phyloP scores from a whole-genome alignment of 306 rosid genomes.

The Pterocarpus santalinus region DNA sequence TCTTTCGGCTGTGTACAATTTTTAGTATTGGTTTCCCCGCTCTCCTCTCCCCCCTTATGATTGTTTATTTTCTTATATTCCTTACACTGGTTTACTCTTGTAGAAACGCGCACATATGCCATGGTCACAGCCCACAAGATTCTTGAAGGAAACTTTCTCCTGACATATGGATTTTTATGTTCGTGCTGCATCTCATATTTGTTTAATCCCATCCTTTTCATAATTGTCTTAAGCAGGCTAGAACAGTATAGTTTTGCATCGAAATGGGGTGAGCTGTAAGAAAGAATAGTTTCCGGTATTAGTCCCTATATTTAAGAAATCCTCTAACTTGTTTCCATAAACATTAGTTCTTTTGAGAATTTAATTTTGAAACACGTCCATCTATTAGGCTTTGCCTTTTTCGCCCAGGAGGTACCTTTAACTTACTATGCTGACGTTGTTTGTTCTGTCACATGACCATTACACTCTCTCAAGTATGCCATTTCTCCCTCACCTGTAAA shows the following conservation, averaged over 20 bases:
- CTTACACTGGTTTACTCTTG: background rate
- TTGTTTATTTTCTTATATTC: background rate
- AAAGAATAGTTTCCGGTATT: too few relatives aligned
- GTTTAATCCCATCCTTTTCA: background rate
- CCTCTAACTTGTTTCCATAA: too few relatives aligned
- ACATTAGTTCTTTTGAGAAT: too few relatives aligned
- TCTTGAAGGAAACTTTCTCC: background rate
- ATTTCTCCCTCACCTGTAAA: too few relatives aligned
- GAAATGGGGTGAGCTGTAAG: background rate
- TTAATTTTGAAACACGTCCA: too few relatives aligned
- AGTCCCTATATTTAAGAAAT: too few relatives aligned
- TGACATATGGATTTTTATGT: background rate
- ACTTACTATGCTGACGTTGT: too few relatives aligned
- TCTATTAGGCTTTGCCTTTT: too few relatives aligned
- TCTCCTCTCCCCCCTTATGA: background rate
- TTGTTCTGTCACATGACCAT: too few relatives aligned
- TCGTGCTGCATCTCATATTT: constrained; percentile 2
- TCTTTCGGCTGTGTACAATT: constrained; percentile 15
- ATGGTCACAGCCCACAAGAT: background rate
- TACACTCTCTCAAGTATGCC: too few relatives aligned
- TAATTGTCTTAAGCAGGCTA: background rate
- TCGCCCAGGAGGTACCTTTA: too few relatives aligned
- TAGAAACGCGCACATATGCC: background rate
- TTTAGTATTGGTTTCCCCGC: background rate
- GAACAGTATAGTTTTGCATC: background rate